Conservation (phyloP, 2,329 filamentous ascomycete species). For the Thielaviopsis ethacetica region DNA sequence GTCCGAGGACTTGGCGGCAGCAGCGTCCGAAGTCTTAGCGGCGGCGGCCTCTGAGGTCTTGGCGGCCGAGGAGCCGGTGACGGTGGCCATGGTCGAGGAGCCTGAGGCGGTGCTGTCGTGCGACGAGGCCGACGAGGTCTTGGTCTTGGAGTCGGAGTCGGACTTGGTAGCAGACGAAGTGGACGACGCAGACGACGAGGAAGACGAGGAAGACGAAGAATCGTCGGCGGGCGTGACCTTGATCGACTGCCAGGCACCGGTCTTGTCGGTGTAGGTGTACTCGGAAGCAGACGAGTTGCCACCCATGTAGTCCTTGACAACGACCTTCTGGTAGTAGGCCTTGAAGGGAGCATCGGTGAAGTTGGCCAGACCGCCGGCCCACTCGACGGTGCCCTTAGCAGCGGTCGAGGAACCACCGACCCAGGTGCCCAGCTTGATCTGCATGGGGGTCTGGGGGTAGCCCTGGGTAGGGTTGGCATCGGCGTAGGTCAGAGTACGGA, state of each 20-base stretch:
- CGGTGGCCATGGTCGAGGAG: neutral
- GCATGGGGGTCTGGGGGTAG: conserved; percentile 61
- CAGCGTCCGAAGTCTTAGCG: neutral
- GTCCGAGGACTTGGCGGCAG: no score
- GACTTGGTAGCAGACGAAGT: neutral
- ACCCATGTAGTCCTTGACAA: conserved; percentile 27
- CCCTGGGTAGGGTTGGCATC: conserved; percentile 41
- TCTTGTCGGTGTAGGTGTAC: conserved; percentile 26
- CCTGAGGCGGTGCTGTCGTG: neutral
- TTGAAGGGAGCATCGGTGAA: conserved; percentile 27
- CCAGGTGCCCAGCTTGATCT: conserved; percentile 54
- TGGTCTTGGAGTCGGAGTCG: conserved; percentile 1
- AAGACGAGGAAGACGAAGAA: no score
- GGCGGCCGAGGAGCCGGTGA: conserved; percentile 5
- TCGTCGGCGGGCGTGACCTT: conserved; percentile 16
- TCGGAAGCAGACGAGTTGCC: conserved; percentile 23
- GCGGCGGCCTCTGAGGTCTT: neutral
- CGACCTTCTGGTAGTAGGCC: conserved; percentile 29
- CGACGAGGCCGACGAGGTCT: neutral
- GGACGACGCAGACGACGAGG: neutral
- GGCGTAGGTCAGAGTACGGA: conserved; percentile 44
- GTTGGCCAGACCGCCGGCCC: conserved; percentile 44
- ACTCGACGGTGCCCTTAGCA: conserved; percentile 51
- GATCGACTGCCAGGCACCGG: conserved; percentile 28
- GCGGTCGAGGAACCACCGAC: conserved; percentile 42